A percentile compares a stretch with the other conserved stretches of the same genome.
These are phyloP conservation scores for Pichia terricola DNA, from an alignment of 1,139 yeast genomes.

Conservation along the genomic window DNA sequence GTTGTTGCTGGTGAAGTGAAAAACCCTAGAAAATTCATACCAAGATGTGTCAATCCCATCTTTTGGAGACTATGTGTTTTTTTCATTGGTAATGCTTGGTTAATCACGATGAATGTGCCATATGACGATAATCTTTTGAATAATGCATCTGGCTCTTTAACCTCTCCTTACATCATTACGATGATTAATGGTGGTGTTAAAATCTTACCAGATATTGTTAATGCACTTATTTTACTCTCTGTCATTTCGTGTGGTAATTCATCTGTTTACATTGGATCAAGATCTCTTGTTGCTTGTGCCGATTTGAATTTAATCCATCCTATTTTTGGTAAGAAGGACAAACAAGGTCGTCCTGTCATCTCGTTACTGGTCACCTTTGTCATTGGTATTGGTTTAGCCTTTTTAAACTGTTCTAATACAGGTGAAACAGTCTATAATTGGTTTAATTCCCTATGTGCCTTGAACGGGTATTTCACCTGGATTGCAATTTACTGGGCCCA, in stretches of 20 bases:
- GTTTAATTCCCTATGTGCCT: constrained; percentile 47
- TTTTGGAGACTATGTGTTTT: constrained; percentile 41
- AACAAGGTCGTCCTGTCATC: constrained; percentile 42
- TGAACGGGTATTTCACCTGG: constrained; percentile 50
- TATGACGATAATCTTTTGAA: constrained; percentile 13
- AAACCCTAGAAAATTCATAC: constrained; percentile 42
- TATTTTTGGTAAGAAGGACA: constrained; percentile 40
- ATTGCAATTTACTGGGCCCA: constrained; percentile 40
- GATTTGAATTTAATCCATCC: constrained; percentile 32
- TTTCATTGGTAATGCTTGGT: constrained; percentile 38
- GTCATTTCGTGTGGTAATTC: constrained; percentile 50
- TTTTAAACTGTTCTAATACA: constrained; percentile 34
- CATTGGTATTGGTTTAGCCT: constrained; percentile 38
- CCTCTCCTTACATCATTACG: constrained; percentile 17
- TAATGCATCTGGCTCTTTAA: constrained; percentile 12
- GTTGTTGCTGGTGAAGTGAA: constrained; percentile 50
- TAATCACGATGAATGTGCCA: constrained; percentile 36
- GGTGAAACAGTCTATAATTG: constrained; percentile 44
- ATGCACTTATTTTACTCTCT: constrained; percentile 44
- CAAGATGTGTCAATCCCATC: constrained; percentile 42
- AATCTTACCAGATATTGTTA: constrained; percentile 24
- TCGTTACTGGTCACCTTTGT: constrained; percentile 35
- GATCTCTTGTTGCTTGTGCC: constrained; percentile 47
- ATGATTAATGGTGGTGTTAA: constrained; percentile 17
- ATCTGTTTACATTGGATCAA: constrained; percentile 47